Evolutionary conservation across 345 rosid species (phyloP), one percentile per base, ranked within the genome.

Genomic region (Nasturtium officinale): DNA sequence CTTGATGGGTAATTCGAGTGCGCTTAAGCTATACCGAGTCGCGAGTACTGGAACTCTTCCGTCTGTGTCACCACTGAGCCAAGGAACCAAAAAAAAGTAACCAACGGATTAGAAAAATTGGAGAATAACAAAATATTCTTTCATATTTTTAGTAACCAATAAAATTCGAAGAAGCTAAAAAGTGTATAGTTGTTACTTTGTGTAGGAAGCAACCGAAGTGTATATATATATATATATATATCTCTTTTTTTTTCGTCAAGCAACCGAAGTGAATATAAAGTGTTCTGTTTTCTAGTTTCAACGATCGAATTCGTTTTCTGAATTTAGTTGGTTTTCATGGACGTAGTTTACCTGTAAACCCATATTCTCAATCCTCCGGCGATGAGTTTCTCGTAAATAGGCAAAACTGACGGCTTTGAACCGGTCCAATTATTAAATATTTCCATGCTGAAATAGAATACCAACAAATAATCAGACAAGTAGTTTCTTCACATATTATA

Each of bases 31-130:
- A 78, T 95, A 95, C 67, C 90, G 70, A 20, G 99, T 95, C 18
- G 96, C 87, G 23, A 95, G 83, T 18, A 91, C 95, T 26, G 99
- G 91, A 64, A 95, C 96, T 81, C 99, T 84, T 71, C 97, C 99
- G 77, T 95, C 99, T 42, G 99, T 91, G 69, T 95, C 99, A 63
- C 99, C 99, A 71, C 99, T 94, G 83, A 50, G 1, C 58, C 65
- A 77, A 32, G 33, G 53, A 20, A 72, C 45, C 45, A 21, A 43
- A 21, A 51, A 57, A 3, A 3, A 25, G 1, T 1, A 25, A 25
- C 47, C 23, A 55, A 64, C 18, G 5, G 50, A 20, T 76, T 53
- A 47, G 55, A 17, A 4, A 25, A 55, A 18, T 28, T 29, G 46
- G 35, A 72, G 33, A 42, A 40, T 13, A 25, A 11, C 16, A 12